Base-by-base conservation (phyloP, 805 yeast genomes). In the Grigorovia yakushimaensis region DNA sequence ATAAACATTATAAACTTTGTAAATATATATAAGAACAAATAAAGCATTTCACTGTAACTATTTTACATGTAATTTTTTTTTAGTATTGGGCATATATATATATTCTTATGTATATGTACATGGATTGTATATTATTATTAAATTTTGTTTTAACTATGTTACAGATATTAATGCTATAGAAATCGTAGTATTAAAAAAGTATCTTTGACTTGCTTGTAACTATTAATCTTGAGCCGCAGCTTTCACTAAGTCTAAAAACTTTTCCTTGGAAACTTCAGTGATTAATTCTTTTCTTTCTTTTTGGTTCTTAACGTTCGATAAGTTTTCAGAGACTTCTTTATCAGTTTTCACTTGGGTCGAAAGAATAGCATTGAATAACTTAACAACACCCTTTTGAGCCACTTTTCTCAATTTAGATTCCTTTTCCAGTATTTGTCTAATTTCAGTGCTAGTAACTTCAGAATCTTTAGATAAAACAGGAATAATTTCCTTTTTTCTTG, bases 331-430 rank as follows among this genome's bases (percentile, higher is more conserved):
- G 2, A 78, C 64, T 51, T 77, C 83, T 46, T 70, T 69, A 23
- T 65, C 69, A 2, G 88, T 77, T 49, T 70, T 73, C 11, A 77
- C 76, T 65, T 88, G 97, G 0, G 95, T 83, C 27, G 84, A 74
- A 60, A 85, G 73, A 22, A 88, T 80, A 1, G 95, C 95, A 60
- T 85, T 91, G 69, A 82, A 88, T 54, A 86, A 74, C 61, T 81
- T 77, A 8, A 88, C 87, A 13, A 86, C 95, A 68, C 96, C 96
- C 54, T 82, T 73, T 67, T 87, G 95, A 0, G 95, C 98, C 21
- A 80, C 74, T 60, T 88, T 88, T 61, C 84, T 82, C 57, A 86
- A 69, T 51, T 69, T 72, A 53, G 77, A 76, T 61, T 88, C 96
- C 45, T 72, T 73, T 49, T 84, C 94, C 17, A 86, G 62, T 3